These are phyloP conservation scores for Apiosordaria backusii DNA, from an alignment of 495 filamentous ascomycete genomes.

Conservation along the genomic window DNA sequence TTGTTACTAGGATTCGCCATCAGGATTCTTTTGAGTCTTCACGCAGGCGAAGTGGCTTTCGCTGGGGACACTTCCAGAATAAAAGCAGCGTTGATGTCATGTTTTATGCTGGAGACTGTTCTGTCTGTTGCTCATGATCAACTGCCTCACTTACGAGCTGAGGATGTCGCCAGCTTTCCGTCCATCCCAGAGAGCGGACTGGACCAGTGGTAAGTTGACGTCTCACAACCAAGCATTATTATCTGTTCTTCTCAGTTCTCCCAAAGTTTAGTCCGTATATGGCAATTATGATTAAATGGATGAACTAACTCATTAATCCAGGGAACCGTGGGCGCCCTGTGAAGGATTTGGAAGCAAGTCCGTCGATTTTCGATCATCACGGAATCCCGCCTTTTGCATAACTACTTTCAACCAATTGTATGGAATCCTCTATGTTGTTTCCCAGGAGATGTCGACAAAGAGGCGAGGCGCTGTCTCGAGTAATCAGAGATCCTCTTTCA, in stretches of 20 bases:
- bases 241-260: background rate
- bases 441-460: constrained; percentile 5
- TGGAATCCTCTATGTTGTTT: constrained; percentile 22
- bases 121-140: constrained; percentile 54
- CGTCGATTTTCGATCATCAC: constrained; percentile 35
- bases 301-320: background rate
- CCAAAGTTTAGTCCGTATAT: background rate
- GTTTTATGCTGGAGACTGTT: constrained; percentile 63
- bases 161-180: constrained; percentile 45
- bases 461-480: constrained; percentile 1
- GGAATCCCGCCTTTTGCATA: constrained; percentile 53
- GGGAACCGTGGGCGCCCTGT: constrained; percentile 62
- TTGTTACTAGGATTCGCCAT: constrained; percentile 60
- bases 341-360: constrained; percentile 38
- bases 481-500: background rate
- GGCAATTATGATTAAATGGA: background rate
- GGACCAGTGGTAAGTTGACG: constrained; percentile 53
- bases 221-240: background rate
- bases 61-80: constrained; percentile 39
- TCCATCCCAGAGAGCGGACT: constrained; percentile 59
- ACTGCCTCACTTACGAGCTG: constrained; percentile 51
- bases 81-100: constrained; percentile 55
- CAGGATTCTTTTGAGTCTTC: constrained; percentile 52
- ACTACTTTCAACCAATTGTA: constrained; percentile 61
- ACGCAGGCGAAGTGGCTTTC: constrained; percentile 24